Evolutionary conservation across 257 asterid genomes (phyloP).

Genomic region (Agastache rugosa): DNA sequence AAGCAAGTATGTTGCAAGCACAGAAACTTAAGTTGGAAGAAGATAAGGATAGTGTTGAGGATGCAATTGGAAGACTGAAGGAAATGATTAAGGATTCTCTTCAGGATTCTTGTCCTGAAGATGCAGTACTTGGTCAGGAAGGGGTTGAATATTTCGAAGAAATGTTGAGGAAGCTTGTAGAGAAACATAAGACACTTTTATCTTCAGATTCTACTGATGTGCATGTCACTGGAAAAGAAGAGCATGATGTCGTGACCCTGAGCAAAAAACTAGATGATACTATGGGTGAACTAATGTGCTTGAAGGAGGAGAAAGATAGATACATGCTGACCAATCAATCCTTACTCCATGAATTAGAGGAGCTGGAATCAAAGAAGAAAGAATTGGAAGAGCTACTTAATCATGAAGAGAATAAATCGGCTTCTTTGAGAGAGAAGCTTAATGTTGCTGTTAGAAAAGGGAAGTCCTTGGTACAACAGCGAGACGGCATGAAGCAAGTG

Average conservation of each 20-base stretch:
- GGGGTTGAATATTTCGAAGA: conserved; percentile 61
- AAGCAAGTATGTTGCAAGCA: conserved; percentile 57
- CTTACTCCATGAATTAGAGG: conserved; percentile 60
- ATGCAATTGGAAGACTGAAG: conserved; percentile 61
- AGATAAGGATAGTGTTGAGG: conserved; percentile 52
- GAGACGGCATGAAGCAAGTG: conserved; percentile 84
- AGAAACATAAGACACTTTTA: conserved; percentile 54
- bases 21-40: conserved; percentile 66
- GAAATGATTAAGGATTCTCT: conserved; percentile 67
- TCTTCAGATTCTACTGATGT: conserved; percentile 51
- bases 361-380: conserved; percentile 55
- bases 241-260: conserved; percentile 48
- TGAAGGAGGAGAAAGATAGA: conserved; percentile 79
- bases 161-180: conserved; percentile 63
- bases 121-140: conserved; percentile 53
- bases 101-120: conserved; percentile 57
- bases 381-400: conserved; percentile 71
- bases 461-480: conserved; percentile 86
- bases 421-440: conserved; percentile 87
- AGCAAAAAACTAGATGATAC: conserved; percentile 43
- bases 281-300: conserved; percentile 49
- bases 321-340: conserved; percentile 52
- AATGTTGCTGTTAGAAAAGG: conserved; percentile 93
- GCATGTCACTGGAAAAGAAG: conserved; percentile 46
- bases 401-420: conserved; percentile 81